Evolutionary conservation across 495 filamentous ascomycete genomes (phyloP), one percentile per base, ranked within the genome.

Genomic region (Cairneyella variabilis): DNA sequence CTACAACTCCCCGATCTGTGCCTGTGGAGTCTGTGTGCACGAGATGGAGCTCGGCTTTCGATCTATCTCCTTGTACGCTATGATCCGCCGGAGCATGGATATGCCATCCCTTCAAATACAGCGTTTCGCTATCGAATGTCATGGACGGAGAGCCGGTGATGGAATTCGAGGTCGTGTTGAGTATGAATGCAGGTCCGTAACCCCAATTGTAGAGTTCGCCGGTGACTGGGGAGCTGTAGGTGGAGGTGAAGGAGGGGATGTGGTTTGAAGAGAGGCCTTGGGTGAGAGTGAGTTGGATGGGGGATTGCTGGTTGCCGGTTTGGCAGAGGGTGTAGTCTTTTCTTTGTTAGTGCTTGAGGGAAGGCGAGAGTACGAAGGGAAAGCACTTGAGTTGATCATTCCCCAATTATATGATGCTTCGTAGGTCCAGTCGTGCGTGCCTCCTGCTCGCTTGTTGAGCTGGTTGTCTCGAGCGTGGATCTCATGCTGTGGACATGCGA

Each of bases 91-190:
- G 66, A 1, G 54, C 27, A 42, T 69, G 66, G 45, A 66, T 59
- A 53, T 69, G 64, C 66, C 66, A 69, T 48, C 66, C 64, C 46
- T 51, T 58, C 3, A 69, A 51, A 38, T 66, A 69, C 5, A 61
- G 42, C 7, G 64, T 66, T 36, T 53, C 39, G 44, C 64, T 60
- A 34, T 69, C 64, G 44, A 48, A 64, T 6, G 45, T 52, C 27
- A 68, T 42, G 22, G 27, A 21, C 1, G 64, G 64, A 11, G 20
- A 20, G n/a, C 22, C 16, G 4, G 50, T 47, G n/a, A 50, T 43
- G 44, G 21, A 17, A n/a, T n/a, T n/a, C n/a, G n/a, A n/a, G 14
- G 30, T 37, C 25, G 53, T 41, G 3, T 41, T 28, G 21, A 65
- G 23, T 11, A 48, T 60, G 56, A 65, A 69, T 6, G 62, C 59